Base-by-base conservation (phyloP, 441 rosid genomes). In the Metrosideros polymorpha region DNA sequence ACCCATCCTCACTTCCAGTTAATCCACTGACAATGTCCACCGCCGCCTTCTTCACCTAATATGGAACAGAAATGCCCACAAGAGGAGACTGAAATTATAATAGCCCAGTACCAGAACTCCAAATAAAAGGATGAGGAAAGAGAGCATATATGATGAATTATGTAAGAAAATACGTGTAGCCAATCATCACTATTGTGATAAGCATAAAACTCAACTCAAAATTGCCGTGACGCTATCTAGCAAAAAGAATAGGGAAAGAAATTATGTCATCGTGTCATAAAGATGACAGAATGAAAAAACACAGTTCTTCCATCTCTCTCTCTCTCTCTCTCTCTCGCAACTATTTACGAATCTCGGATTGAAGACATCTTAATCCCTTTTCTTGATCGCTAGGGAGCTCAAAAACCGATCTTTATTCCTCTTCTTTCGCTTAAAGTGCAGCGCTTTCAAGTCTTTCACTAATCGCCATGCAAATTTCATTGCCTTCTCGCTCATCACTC, bases 1-100 rank as follows among this genome's bases (percentile, higher is more conserved):
- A 86, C 39, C 98, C 99, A 86, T 97, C 98, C 54, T 97, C 96
- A 1, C 97, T 96, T 27, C 99, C 98, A 30, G 98, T 94, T 89
- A 97, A 91, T 71, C 95, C 98, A 76, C 94, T 89, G 86, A 94
- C 98, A 82, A 96, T 94, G 87, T 93, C 96, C 76, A 95, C 95
- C 14, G 98, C 98, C 27, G 95, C 98, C 91, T 97, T 96, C 92
- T 92, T 94, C 92, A 95, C 94, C 99, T 96, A 85, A 85, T 88
- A 77, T 53, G 66, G 71, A 59, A 50, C n/a, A 17, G 32, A 79
- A 83, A 17, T 56, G 61, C 30, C 79, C 79, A 35, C 45, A 19
- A 66, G 71, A 13, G 57, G 3, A 82, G 19, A 42, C 85, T 43
- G 30, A 39, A 77, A 9, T 66, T 29, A 79, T 4, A 30, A 79